Base-by-base conservation (phyloP, 2,329 filamentous ascomycete species). In the Cladobotryum protrusum region DNA sequence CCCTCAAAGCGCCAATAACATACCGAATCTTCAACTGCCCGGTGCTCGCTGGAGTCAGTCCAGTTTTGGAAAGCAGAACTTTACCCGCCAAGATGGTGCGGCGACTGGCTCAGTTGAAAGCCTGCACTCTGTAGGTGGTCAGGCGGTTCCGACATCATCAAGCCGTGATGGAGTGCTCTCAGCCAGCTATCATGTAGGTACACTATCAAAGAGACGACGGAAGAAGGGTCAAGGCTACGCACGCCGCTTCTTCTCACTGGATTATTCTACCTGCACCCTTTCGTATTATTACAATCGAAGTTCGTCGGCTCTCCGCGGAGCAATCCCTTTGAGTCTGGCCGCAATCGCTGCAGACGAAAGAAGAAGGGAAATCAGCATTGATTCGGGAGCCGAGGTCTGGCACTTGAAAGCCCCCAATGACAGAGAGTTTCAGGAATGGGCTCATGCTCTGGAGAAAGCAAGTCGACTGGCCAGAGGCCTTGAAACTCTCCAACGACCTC, bases 311-410 rank as follows among this genome's bases (percentile, higher is more conserved):
- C 75, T 99, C 40, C 83, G 93, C 52, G 93, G 93, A 15, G 90
- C 93, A 7, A 93, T 99, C 46, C 93, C 93, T 0, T 76, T 99
- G 8, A 93, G 89, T 20, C 72, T 99, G 46, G 93, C 93, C 14
- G 93, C 89, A 4, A 87, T 99, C 52, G 88, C 91, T 3, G 89
- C 89, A 7, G 91, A 96, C 63, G 89, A 93, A 65, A 83, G 87
- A 61, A 83, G 87, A 35, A 81, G 90, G 56, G 92, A 97, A 67
- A 96, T 99, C 47, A 95, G 87, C 39, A 93, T 99, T 50, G 93
- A 99, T 65, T 97, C 93, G 0, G 93, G 93, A 1, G 91, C 93
- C 2, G 93, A 99, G 67, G 83, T 99, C 20, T 99, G 93, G 93
- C 93, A 97, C 70, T 74, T 99, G 29, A 85, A 85, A 60, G 89